A percentile compares a stretch with the other conserved stretches of the same genome.
Conservation (phyloP, 164 flowering plant genomes). For the Dillenia turbinata region DNA sequence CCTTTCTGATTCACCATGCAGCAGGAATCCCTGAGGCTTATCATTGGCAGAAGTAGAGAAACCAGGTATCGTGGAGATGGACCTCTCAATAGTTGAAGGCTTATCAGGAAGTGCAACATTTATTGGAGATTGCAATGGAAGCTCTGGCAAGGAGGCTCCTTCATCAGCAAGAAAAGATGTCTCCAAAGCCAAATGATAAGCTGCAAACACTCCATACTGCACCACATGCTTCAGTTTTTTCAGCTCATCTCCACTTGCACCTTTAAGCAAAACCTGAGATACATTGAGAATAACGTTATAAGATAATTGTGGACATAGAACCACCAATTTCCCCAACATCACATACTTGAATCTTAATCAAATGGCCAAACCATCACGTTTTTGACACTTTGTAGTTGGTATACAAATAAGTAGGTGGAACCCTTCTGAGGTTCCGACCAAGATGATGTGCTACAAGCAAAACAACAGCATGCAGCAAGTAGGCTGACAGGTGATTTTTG, state of each 20-base stretch:
- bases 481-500: too few species aligned
- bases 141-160: slow-evolving; percentile 91
- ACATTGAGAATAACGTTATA: slow-evolving; percentile 1
- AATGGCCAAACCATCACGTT: not conserved
- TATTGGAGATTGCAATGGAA: slow-evolving; percentile 70
- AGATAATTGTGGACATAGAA: too few species aligned
- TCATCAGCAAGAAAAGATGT: slow-evolving; percentile 99
- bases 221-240: slow-evolving; percentile 94
- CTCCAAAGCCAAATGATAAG: slow-evolving; percentile 96
- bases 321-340: not conserved
- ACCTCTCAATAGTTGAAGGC: slow-evolving; percentile 60
- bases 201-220: slow-evolving; percentile 95
- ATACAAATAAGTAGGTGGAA: not conserved
- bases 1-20: slow-evolving; percentile 28
- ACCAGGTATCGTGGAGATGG: slow-evolving; percentile 85
- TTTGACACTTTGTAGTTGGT: not conserved
- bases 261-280: slow-evolving; percentile 82
- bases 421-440: not conserved
- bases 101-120: slow-evolving; percentile 85
- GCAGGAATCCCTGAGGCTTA: slow-evolving; percentile 32
- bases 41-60: slow-evolving; percentile 39
- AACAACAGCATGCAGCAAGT: too few species aligned
- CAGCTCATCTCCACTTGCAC: slow-evolving; percentile 86
- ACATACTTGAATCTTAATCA: not conserved
- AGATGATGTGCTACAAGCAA: not conserved